These are phyloP conservation scores for Golubevia sp. DNA, from an alignment of 1,284 basidiomycete species.

Conservation along the genomic window DNA sequence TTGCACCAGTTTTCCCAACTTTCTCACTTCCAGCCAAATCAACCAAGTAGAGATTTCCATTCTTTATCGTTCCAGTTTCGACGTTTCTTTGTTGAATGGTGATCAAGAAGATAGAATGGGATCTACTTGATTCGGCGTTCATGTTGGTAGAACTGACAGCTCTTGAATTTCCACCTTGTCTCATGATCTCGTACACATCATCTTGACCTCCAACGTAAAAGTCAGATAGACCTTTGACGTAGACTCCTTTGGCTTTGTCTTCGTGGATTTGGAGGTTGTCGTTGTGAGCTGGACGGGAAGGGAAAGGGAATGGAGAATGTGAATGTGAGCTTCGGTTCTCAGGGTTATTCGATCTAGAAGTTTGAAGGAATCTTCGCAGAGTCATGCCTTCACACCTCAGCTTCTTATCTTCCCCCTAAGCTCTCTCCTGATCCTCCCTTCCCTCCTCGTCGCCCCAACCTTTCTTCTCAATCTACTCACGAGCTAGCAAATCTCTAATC, in stretches of 20 bases:
- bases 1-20: constrained; percentile 98
- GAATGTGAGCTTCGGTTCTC: no score
- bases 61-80: constrained; percentile 93
- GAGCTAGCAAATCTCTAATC: constrained; percentile 92
- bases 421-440: no score
- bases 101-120: constrained; percentile 98
- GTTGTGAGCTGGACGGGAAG: constrained; percentile 77
- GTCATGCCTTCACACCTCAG: no score
- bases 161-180: constrained; percentile 86
- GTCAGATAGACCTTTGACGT: constrained; percentile 96
- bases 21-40: constrained; percentile 99
- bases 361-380: no score
- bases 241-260: constrained; percentile 95
- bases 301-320: neutral
- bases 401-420: no score
- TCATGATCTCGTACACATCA: constrained; percentile 99
- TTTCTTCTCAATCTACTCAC: constrained; percentile 67
- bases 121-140: constrained; percentile 99
- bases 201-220: constrained; percentile 80
- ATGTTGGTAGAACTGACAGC: constrained; percentile 97
- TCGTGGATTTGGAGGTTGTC: constrained; percentile 99
- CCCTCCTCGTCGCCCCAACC: no score
- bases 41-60: constrained; percentile 94
- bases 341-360: neutral
- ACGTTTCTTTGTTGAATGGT: constrained; percentile 96